phyloP scores from a whole-genome alignment of 176 grass and related monocot species.

The Bothriochloa decipiens region DNA sequence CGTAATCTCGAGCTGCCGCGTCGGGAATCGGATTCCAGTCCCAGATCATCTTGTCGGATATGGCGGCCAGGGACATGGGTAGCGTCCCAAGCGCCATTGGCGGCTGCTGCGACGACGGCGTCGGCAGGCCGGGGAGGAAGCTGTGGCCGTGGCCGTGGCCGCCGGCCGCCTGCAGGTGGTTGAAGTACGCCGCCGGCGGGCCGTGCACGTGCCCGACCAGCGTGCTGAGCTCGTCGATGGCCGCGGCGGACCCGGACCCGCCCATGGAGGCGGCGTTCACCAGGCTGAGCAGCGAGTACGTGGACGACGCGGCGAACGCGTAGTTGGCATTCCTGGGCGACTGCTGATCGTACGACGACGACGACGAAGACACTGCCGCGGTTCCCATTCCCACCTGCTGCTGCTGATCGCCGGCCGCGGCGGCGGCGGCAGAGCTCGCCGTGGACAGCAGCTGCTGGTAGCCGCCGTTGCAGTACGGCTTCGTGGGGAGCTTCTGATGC shows the following conservation, averaged over 20 bases:
- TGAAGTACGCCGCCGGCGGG: constrained; percentile 23
- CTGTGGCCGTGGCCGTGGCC: constrained; percentile 30
- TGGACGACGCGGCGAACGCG: constrained; percentile 51
- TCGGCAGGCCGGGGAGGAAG: constrained; percentile 42
- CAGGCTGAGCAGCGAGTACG: constrained; percentile 74
- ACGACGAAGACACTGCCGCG: background rate
- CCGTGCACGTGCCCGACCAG: constrained; percentile 57
- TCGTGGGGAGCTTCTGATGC: background rate
- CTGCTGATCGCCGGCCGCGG: constrained; percentile 20
- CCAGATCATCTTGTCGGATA: constrained; percentile 95
- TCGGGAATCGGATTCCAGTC: constrained; percentile 80
- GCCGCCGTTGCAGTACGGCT: constrained; percentile 22
- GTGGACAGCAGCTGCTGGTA: constrained; percentile 31
- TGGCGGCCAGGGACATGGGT: constrained; percentile 57
- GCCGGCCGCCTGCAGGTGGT: background rate
- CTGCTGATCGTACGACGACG: constrained; percentile 40
- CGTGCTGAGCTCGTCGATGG: constrained; percentile 77
- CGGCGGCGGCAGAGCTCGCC: background rate
- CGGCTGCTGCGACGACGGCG: constrained; percentile 36
- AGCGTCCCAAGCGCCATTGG: constrained; percentile 46
- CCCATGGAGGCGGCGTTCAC: constrained; percentile 60
- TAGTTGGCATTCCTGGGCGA: constrained; percentile 48
- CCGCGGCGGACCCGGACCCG: constrained; percentile 25
- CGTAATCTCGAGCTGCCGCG: constrained; percentile 57
- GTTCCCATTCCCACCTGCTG: constrained; percentile 34